Conservation (phyloP, 73 alveolate species). For the Tetrahymena malaccensis region DNA sequence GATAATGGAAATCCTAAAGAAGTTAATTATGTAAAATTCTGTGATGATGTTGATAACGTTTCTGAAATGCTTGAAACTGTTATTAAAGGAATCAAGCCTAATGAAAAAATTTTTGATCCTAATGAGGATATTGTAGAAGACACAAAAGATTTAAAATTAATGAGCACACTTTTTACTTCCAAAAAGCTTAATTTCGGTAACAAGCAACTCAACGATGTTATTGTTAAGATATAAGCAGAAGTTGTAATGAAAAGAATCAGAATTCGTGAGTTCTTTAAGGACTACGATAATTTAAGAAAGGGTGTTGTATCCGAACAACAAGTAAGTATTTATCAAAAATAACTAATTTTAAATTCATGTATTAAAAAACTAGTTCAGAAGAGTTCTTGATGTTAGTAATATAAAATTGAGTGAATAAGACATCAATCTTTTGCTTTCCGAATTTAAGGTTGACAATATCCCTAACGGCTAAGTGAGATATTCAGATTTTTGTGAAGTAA, state of each 20-base stretch:
- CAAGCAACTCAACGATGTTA: constrained; percentile 60
- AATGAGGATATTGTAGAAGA: constrained; percentile 38
- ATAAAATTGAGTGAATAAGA: constrained; percentile 73
- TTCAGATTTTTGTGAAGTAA: constrained; percentile 56
- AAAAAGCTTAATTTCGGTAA: constrained; percentile 13
- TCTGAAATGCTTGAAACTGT: constrained; percentile 70
- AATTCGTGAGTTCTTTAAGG: constrained; percentile 83
- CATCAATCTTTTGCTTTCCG: constrained; percentile 50
- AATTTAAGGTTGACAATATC: constrained; percentile 47
- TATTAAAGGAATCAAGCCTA: constrained; percentile 31
- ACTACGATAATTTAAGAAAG: constrained; percentile 80
- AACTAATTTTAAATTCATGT: background rate
- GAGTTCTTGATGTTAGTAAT: constrained; percentile 70
- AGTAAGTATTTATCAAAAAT: background rate
- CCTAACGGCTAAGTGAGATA: constrained; percentile 63
- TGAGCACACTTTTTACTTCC: constrained; percentile 42
- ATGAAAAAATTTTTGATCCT: constrained; percentile 20
- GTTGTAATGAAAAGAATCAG: constrained; percentile 81
- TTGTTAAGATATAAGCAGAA: constrained; percentile 69
- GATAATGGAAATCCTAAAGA: constrained; percentile 69
- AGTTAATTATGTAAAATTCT: constrained; percentile 72
- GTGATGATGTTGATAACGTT: constrained; percentile 81
- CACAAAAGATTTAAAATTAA: constrained; percentile 33
- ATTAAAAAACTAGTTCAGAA: constrained; percentile 46
- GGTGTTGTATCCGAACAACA: constrained; percentile 62